Base-by-base conservation (phyloP, 2,329 filamentous ascomycete species). In the Ceratocystis destructans region DNA sequence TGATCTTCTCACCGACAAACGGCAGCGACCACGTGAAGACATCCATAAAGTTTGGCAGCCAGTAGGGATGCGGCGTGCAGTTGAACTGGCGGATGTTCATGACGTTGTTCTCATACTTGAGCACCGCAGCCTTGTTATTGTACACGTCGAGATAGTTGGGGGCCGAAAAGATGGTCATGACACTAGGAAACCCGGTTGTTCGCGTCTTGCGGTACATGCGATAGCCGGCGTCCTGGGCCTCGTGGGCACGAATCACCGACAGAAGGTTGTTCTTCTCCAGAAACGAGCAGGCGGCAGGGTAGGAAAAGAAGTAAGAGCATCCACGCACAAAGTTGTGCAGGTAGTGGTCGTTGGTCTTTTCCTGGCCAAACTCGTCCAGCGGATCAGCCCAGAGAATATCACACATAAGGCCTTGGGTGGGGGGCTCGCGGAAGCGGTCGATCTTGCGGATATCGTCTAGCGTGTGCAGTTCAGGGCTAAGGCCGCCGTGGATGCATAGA, bases 11-110 rank as follows among this genome's bases (percentile, higher is more conserved):
- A 69, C 94, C 93, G 28, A 99, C 94, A 77, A 99, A 99, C 0
- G 94, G 94, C 68, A 99, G 81, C 44, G 94, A 99, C 94, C 94
- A 99, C n/a, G 94, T 99, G 75, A 99, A 99, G 69, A 99, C 94
- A 73, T 99, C 94, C 94, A 99, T 99, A 75, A 99, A 99, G 80
- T 99, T 99, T 66, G 94, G 94, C 62, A 99, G 84, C 94, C 94
- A 99, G 81, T 99, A 99, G 5, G 94, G 94, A 76, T 99, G 94
- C 44, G 94, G 94, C 25, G 94, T 97, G 83, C 93, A 99, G 82
- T 99, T 99, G 80, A 99, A 99, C 77, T 99, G 94, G 68, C 94
- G 86, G 74, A 99, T 99, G 80, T 99, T 99, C 94, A 99, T 99
- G 69, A 99, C 94, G 74, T 99, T 99, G 78, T 99, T 99, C 79